Evolutionary conservation across 768 basidiomycete species (phyloP).

Genomic region (Podaxis carcinomalis): DNA sequence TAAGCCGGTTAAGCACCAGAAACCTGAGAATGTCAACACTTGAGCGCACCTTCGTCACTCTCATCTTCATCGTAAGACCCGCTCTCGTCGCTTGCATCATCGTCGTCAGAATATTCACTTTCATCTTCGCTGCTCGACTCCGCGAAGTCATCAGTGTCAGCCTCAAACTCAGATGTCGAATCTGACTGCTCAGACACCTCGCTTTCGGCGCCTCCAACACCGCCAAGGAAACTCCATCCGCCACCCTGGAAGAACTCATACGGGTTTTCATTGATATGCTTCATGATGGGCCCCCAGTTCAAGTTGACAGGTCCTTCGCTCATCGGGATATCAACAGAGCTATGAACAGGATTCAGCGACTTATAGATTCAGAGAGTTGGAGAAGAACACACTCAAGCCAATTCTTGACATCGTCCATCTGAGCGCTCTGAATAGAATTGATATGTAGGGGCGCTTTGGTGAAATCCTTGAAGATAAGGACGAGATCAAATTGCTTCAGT

Average conservation of each 20-base stretch:
- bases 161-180: conserved; percentile 50
- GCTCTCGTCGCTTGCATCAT: conserved; percentile 60
- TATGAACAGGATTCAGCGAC: conserved; percentile 27
- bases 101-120: conserved; percentile 65
- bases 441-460: conserved; percentile 89
- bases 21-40: neutral
- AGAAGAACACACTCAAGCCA: conserved; percentile 84
- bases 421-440: conserved; percentile 88
- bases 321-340: conserved; percentile 95
- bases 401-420: conserved; percentile 96
- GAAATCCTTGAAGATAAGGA: conserved; percentile 97
- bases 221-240: conserved; percentile 92
- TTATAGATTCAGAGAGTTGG: neutral
- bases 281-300: conserved; percentile 99
- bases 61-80: conserved; percentile 55
- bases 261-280: conserved; percentile 94
- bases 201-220: conserved; percentile 60
- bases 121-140: conserved; percentile 53
- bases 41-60: conserved; percentile 56
- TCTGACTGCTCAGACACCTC: conserved; percentile 39
- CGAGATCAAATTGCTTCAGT: conserved; percentile 94
- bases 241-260: conserved; percentile 93
- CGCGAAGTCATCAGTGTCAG: conserved; percentile 52
- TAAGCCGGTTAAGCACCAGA: conserved; percentile 8
- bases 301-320: conserved; percentile 95